Conservation (phyloP, 1,284 basidiomycete genomes). For the Puccinia novopanici region DNA sequence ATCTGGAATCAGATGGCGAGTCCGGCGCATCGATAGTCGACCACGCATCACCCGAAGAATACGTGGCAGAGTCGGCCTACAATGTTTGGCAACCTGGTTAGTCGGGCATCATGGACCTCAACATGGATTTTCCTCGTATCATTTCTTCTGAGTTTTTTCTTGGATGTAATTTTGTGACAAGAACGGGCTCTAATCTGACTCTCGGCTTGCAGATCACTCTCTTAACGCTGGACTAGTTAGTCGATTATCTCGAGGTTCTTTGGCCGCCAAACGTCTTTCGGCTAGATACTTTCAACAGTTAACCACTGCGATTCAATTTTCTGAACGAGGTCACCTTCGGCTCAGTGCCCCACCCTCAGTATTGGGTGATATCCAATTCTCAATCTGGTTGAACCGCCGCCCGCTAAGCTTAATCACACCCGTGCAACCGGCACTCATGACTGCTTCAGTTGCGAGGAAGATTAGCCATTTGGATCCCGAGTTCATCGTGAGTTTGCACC, state of each 20-base stretch:
- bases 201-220: neutral
- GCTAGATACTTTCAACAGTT: slow-evolving; percentile 36
- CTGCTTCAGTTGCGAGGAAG: neutral
- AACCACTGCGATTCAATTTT: neutral
- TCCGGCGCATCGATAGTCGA: slow-evolving; percentile 14
- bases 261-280: slow-evolving; percentile 24
- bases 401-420: slow-evolving; percentile 8
- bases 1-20: slow-evolving; percentile 28
- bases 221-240: slow-evolving; percentile 22
- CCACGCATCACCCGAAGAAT: slow-evolving; percentile 24
- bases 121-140: neutral
- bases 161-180: neutral
- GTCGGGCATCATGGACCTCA: neutral
- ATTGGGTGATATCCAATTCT: slow-evolving; percentile 31
- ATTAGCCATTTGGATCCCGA: slow-evolving; percentile 6
- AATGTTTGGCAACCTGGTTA: slow-evolving; percentile 32
- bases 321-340: neutral
- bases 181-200: neutral
- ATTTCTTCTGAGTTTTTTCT: neutral
- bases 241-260: slow-evolving; percentile 21
- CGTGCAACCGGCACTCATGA: neutral
- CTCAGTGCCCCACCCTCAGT: neutral
- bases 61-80: slow-evolving; percentile 17
- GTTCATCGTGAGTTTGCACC: slow-evolving; percentile 19
- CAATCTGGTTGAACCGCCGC: slow-evolving; percentile 24